Evolutionary conservation across 345 rosid genomes (phyloP), one percentile per base, ranked within the genome.

Genomic region (Hevea brasiliensis): DNA sequence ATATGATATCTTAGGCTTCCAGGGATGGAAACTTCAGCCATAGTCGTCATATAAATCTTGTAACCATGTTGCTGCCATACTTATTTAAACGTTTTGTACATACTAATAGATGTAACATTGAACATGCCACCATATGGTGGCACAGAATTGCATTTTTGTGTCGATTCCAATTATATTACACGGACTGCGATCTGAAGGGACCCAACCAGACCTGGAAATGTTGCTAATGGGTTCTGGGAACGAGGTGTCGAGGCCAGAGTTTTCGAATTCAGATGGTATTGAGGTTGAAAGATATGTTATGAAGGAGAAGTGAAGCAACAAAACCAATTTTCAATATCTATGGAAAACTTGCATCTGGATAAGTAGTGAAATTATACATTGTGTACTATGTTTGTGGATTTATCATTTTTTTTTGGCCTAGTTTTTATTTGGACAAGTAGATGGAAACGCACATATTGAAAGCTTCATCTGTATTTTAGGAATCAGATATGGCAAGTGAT

Each of bases 31-130:
- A 42, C 69, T 71, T 44, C 74, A 18, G 76, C 54, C 32, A 47
- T 35, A 59, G 54, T 57, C 24, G 13, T 8, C 48, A 35, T 58
- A 58, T 50, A 56, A 32, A 61, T 57, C 57, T 74, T 75, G 78
- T 84, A 70, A 79, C 73, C 59, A 18, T 53, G 76, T 60, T 51
- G 74, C 74, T 8, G 9, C 51, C 78, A n/a, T 65, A 55, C 64
- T 55, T 73, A 50, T 41, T 66, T 71, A 54, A 69, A 68, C 8
- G 27, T 3, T 80, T 61, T 86, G 81, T 81, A 79, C 74, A 79
- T 81, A 80, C 79, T 72, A 62, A 72, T 61, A 72, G 76, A 74
- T 79, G 85, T 77, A 79, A 77, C 79, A 37, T 67, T 74, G 68
- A 77, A 75, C 79, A 44, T 62, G 84, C 55, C 82, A 63, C 72